Conservation (phyloP, 2,329 filamentous ascomycete species). For the Davidsoniella australis region DNA sequence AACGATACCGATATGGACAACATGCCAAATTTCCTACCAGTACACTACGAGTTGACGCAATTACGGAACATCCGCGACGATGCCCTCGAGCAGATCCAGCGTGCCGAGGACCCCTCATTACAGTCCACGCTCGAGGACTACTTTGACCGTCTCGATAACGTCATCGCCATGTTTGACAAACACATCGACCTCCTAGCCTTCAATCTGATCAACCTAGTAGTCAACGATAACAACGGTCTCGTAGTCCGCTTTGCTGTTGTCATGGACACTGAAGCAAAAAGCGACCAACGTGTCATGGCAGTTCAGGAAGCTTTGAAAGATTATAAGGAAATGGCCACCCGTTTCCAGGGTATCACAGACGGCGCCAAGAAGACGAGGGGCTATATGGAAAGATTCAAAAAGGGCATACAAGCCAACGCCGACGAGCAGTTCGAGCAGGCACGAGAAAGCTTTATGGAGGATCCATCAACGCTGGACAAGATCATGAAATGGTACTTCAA, state of each 20-base stretch:
- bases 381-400: conserved; percentile 90
- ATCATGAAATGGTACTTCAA: conserved; percentile 94
- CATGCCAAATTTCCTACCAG: conserved; percentile 77
- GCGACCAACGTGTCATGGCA: conserved; percentile 77
- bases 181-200: conserved; percentile 78
- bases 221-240: conserved; percentile 71
- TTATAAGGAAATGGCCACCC: conserved; percentile 81
- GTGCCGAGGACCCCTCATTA: conserved; percentile 53
- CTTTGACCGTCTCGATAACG: conserved; percentile 70
- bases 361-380: conserved; percentile 82
- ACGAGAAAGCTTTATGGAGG: conserved; percentile 60
- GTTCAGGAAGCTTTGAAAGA: conserved; percentile 89
- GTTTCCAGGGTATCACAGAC: conserved; percentile 89
- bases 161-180: conserved; percentile 89
- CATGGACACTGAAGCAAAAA: conserved; percentile 91
- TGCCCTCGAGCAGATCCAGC: conserved; percentile 87
- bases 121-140: conserved; percentile 78
- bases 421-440: conserved; percentile 57
- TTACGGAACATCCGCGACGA: conserved; percentile 89
- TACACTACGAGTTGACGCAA: conserved; percentile 84
- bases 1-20: conserved; percentile 76
- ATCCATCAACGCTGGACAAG: conserved; percentile 72
- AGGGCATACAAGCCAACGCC: conserved; percentile 58
- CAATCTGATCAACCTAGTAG: conserved; percentile 75
- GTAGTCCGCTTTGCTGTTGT: conserved; percentile 84